Base-by-base conservation (phyloP, 352 stramenopile species). In the Phytophthora agathidicida region DNA sequence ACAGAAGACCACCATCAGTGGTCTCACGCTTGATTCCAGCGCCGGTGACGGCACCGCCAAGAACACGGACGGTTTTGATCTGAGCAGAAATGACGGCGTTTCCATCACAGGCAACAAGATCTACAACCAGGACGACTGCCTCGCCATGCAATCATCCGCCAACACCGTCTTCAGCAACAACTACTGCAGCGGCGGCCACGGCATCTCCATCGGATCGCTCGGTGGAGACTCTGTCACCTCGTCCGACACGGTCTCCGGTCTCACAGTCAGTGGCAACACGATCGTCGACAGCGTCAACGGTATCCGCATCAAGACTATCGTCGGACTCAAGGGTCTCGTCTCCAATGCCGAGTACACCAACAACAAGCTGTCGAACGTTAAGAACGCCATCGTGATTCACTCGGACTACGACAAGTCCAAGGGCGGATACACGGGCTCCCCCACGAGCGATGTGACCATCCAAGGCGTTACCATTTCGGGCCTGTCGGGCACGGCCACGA, bases 191-290 rank as follows among this genome's bases (percentile, higher is more conserved):
- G 42, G 42, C 2, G 28, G 28, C 26, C 42, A 37, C 22, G 55
- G 62, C 23, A 36, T 71, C 37, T 71, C 62, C 1, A 64, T 72
- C 37, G 63, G 63, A 19, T 71, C 63, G 27, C 23, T 72, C 17
- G 63, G 57, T 48, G 63, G 63, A 14, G 27, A 30, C 14, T 22
- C 37, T 5, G 20, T 68, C 0, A 28, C 57, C 22, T 27, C 39
- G 11, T 56, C 52, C 1, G 16, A 27, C 19, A 69, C 60, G 16
- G 27, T 32, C 27, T 55, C 27, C 9, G 49, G 49, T 20, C 42
- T 58, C 37, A 44, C 49, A 5, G 43, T 58, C 20, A 32, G 27
- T 10, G 27, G 27, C 27, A 32, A 32, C 27, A 32, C 7, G 7
- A 16, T 37, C 31, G 31, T 17, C 31, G 16, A 37, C 31, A 16